Evolutionary conservation across 2,329 filamentous ascomycete genomes (phyloP).

Genomic region (Zymoseptoria tritici): DNA sequence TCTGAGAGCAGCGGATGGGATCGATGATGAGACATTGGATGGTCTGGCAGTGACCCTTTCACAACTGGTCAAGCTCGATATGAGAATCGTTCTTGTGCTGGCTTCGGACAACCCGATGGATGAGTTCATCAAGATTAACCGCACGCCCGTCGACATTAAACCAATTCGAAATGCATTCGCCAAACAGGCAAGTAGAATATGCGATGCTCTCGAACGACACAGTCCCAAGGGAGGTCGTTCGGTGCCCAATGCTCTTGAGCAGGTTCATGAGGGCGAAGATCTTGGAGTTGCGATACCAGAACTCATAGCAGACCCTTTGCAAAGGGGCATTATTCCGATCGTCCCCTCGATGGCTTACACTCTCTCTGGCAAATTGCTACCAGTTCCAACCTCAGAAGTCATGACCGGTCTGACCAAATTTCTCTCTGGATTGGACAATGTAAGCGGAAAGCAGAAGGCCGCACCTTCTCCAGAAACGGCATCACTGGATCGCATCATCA

Average conservation of each 20-base stretch:
- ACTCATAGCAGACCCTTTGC: slow-evolving; percentile 58
- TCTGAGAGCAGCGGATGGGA: slow-evolving; percentile 62
- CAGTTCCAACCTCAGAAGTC: slow-evolving; percentile 54
- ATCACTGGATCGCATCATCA: slow-evolving; percentile 70
- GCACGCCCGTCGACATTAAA: slow-evolving; percentile 8
- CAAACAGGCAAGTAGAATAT: slow-evolving; percentile 64
- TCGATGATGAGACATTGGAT: slow-evolving; percentile 60
- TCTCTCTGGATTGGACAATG: slow-evolving; percentile 54
- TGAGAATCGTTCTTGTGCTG: slow-evolving; percentile 74
- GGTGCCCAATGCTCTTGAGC: slow-evolving; percentile 51
- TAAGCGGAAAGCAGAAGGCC: neutral
- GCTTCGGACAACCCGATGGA: slow-evolving; percentile 50
- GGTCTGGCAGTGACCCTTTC: slow-evolving; percentile 78
- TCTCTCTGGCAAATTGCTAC: slow-evolving; percentile 41
- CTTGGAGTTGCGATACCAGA: slow-evolving; percentile 38
- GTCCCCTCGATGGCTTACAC: slow-evolving; percentile 59
- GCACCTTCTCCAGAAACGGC: neutral
- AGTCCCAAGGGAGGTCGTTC: slow-evolving; percentile 61
- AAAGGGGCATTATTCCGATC: slow-evolving; percentile 62
- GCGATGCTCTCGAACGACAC: slow-evolving; percentile 64
- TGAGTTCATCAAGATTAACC: slow-evolving; percentile 4
- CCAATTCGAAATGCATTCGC: slow-evolving; percentile 23
- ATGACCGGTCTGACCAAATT: slow-evolving; percentile 70
- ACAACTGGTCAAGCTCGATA: slow-evolving; percentile 73
- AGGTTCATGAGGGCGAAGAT: slow-evolving; percentile 19